Evolutionary conservation across 2,329 filamentous ascomycete genomes (phyloP).

Genomic region (Tympanopsis confertula): DNA sequence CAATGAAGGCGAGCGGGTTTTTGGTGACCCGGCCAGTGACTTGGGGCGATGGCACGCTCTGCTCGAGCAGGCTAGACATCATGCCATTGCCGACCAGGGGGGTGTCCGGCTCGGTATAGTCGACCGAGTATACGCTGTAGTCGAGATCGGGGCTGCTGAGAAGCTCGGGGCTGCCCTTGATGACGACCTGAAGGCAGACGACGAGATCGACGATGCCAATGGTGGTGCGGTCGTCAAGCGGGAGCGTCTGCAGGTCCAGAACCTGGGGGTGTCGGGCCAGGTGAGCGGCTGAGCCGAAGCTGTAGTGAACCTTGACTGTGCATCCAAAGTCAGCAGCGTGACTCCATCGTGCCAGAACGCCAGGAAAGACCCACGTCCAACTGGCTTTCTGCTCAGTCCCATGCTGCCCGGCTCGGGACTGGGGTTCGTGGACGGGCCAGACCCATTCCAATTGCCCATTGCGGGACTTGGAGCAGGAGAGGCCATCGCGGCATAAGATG

Average conservation of each 20-base stretch:
- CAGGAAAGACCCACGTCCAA: too few relatives aligned
- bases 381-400: too few relatives aligned
- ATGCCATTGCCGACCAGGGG: constrained; percentile 92
- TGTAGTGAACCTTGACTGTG: constrained; percentile 90
- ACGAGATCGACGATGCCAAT: constrained; percentile 83
- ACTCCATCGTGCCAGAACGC: too few relatives aligned
- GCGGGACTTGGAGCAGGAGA: too few relatives aligned
- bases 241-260: constrained; percentile 68
- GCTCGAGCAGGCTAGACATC: constrained; percentile 69
- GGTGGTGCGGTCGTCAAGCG: constrained; percentile 65
- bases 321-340: constrained; percentile 6
- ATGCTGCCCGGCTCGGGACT: too few relatives aligned
- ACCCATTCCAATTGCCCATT: too few relatives aligned
- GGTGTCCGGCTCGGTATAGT: constrained; percentile 89
- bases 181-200: constrained; percentile 75
- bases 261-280: constrained; percentile 74
- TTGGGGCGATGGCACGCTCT: constrained; percentile 37
- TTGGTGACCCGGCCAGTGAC: constrained; percentile 85
- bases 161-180: constrained; percentile 73
- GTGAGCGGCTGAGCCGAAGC: constrained; percentile 80
- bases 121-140: constrained; percentile 93
- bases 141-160: constrained; percentile 61
- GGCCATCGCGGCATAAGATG: too few relatives aligned
- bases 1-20: constrained; percentile 74
- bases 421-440: too few relatives aligned